Base-by-base conservation (phyloP, 176 grass and related monocot genomes). In the Microstegium vimineum region DNA sequence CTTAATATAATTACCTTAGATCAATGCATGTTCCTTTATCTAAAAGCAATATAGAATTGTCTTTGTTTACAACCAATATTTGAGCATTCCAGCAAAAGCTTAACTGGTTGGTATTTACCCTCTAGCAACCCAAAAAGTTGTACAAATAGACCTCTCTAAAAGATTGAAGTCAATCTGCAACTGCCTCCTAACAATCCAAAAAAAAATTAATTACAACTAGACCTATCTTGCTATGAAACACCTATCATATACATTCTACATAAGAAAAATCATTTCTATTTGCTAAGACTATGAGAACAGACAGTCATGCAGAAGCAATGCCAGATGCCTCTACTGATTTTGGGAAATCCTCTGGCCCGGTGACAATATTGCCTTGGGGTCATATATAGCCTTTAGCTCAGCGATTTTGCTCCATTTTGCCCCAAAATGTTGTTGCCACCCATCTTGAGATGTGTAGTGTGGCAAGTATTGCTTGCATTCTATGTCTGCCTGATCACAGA, bases 401-500 rank as follows among this genome's bases (percentile, higher is more conserved):
- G 45, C 37, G 3, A 90, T 47, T 14, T 27, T 76, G 17, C 62
- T 28, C 86, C 92, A 94, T 33, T 91, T 94, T 0, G 66, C 41
- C 3, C 72, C 80, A 34, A 89, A 91, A 52, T 94, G 80, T 16
- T 20, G 51, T 13, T n/a, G 65, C 92, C 89, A 91, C 18, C 81
- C 80, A 0, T 76, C 66, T 3, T 28, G 54, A 5, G 81, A 86
- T 4, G 23, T 4, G 40, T 86, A 75, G 65, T 93, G 75, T 7
- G 88, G 78, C 0, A 90, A 37, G 43, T 94, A 94, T 16, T 94
- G 81, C 28, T 73, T 94, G 80, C 54, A 84, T 10, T 8, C 56
- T 8, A 86, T 83, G 18, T 8, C 40, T 4, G 37, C 31, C 15
- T 63, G 0, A 4, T 78, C 30, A 12, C 89, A 91, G 38, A 89